phyloP scores from a whole-genome alignment of 2,329 filamentous ascomycete species.

The Trichoderma asperellum region DNA sequence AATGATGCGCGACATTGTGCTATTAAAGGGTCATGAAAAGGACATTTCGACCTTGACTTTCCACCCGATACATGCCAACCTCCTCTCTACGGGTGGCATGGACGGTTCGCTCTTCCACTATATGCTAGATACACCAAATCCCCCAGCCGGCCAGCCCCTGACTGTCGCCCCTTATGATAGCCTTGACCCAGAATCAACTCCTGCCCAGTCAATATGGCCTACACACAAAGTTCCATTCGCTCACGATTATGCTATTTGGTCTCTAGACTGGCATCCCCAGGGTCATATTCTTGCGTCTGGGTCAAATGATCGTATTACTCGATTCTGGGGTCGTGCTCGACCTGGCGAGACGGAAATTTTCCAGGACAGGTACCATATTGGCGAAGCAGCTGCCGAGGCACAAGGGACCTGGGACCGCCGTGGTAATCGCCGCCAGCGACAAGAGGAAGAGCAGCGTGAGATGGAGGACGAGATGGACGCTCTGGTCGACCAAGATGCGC shows the following conservation, averaged over 20 bases:
- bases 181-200: slow-evolving; percentile 75
- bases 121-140: slow-evolving; percentile 91
- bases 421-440: slow-evolving; percentile 74
- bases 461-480: slow-evolving; percentile 91
- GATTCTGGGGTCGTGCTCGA: slow-evolving; percentile 91
- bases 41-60: slow-evolving; percentile 90
- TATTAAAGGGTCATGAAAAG: slow-evolving; percentile 93
- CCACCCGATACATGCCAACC: slow-evolving; percentile 88
- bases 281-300: slow-evolving; percentile 95
- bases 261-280: slow-evolving; percentile 94
- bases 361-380: slow-evolving; percentile 94
- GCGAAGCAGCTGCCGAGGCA: slow-evolving; percentile 88
- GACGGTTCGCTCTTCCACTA: slow-evolving; percentile 93
- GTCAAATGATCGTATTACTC: slow-evolving; percentile 93
- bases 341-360: slow-evolving; percentile 85
- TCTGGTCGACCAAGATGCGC: slow-evolving; percentile 83
- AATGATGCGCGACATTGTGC: slow-evolving; percentile 97
- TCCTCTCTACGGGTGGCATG: slow-evolving; percentile 87
- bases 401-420: slow-evolving; percentile 92
- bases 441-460: slow-evolving; percentile 93
- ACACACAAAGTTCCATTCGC: slow-evolving; percentile 86
- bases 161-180: slow-evolving; percentile 84
- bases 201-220: slow-evolving; percentile 88
- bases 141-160: slow-evolving; percentile 71
- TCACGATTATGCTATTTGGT: slow-evolving; percentile 96